These are phyloP conservation scores for Alternaria ventricosa DNA, from an alignment of 2,329 filamentous ascomycete genomes.

Conservation along the genomic window DNA sequence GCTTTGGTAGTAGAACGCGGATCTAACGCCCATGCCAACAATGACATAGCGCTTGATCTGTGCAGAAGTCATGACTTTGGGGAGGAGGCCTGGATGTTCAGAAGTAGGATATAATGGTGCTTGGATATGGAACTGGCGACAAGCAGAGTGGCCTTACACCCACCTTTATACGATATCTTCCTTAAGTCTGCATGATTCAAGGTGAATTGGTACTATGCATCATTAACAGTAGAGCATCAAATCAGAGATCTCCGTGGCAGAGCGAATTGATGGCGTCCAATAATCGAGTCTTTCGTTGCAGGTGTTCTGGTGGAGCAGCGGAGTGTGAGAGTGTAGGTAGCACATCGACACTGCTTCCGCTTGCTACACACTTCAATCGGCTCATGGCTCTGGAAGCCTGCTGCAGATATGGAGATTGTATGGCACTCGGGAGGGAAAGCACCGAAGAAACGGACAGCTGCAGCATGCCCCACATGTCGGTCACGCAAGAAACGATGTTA, in stretches of 20 bases:
- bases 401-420: background rate
- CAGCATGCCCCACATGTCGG: background rate
- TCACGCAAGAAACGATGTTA: slow-evolving; percentile 10
- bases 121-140: background rate
- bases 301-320: background rate
- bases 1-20: slow-evolving; percentile 67
- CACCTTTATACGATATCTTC: background rate
- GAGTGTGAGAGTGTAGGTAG: background rate
- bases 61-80: background rate
- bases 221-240: background rate
- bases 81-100: background rate
- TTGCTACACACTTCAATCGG: background rate
- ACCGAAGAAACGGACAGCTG: background rate
- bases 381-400: background rate
- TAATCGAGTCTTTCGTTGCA: background rate
- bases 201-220: background rate
- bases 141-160: background rate
- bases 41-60: slow-evolving; percentile 55
- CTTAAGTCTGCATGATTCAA: background rate
- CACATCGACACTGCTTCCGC: background rate
- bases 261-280: background rate
- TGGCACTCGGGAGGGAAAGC: slow-evolving; percentile 1
- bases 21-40: slow-evolving; percentile 65
- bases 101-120: background rate
- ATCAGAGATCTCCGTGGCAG: background rate